phyloP scores from a whole-genome alignment of 73 alveolate species.

The Halteria grandinella region DNA sequence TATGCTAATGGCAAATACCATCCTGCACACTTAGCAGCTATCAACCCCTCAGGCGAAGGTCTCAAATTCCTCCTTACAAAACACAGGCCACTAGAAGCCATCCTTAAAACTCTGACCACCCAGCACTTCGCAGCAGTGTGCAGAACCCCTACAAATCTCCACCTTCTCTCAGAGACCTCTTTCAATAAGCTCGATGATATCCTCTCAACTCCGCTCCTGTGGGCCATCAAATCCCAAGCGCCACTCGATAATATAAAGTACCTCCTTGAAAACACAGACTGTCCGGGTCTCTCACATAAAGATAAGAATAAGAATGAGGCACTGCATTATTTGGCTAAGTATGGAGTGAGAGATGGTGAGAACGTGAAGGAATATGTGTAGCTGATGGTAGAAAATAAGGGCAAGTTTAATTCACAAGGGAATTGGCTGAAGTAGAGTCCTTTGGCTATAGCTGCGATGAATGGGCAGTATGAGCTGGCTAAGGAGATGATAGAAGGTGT shows the following conservation, averaged over 20 bases:
- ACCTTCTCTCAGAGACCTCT: background rate
- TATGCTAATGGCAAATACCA: background rate
- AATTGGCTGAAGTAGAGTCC: constrained; percentile 80
- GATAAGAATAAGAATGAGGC: constrained; percentile 84
- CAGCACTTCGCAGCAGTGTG: constrained; percentile 27
- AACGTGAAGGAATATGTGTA: constrained; percentile 63
- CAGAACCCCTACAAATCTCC: background rate
- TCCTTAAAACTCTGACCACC: background rate
- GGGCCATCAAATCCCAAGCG: constrained; percentile 84
- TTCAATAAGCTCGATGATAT: constrained; percentile 72
- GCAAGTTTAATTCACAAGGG: constrained; percentile 55
- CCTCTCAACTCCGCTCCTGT: constrained; percentile 87
- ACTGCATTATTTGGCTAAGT: constrained; percentile 86
- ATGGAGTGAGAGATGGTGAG: constrained; percentile 77
- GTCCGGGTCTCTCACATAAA: constrained; percentile 66
- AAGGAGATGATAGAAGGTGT: constrained; percentile 4
- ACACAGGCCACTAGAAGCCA: background rate
- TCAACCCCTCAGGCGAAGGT: constrained; percentile 36
- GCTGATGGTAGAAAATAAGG: constrained; percentile 66
- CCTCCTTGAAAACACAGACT: constrained; percentile 59
- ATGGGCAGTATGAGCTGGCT: constrained; percentile 33
- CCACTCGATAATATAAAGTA: constrained; percentile 69
- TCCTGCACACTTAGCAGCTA: constrained; percentile 7
- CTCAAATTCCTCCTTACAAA: background rate
- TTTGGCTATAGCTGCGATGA: constrained; percentile 53